Percentiles rank a stretch among this genome's conserved stretches.
phyloP scores from a whole-genome alignment of 2,329 filamentous ascomycete genomes.

The Penicillium polonicum region DNA sequence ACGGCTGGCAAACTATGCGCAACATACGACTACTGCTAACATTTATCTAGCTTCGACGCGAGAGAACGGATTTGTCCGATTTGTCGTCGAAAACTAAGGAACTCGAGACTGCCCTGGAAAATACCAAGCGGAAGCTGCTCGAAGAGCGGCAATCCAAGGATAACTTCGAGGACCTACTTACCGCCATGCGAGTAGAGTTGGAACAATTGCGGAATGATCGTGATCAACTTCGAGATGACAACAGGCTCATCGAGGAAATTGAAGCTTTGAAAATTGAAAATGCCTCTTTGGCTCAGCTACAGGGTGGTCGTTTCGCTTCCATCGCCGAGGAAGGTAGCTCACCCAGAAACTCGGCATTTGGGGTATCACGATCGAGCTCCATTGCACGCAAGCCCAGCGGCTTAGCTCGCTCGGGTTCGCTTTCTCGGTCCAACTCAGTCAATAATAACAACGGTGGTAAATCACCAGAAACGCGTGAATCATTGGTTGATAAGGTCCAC shows the following conservation, averaged over 20 bases:
- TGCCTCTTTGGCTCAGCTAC: constrained; percentile 48
- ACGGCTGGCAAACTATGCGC: constrained; percentile 24
- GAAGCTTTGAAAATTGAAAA: constrained; percentile 60
- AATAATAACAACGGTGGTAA: constrained; percentile 41
- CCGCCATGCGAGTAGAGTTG: constrained; percentile 78
- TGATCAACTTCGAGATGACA: constrained; percentile 77
- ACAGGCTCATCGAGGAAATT: constrained; percentile 79
- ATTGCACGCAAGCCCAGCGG: constrained; percentile 54
- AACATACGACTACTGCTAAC: constrained; percentile 1
- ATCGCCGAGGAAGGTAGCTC: constrained; percentile 60
- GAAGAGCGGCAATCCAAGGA: constrained; percentile 86
- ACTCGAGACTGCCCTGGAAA: constrained; percentile 76
- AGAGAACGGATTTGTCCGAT: constrained; percentile 52
- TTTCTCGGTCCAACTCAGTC: constrained; percentile 60
- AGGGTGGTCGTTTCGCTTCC: constrained; percentile 54
- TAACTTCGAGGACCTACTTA: constrained; percentile 89
- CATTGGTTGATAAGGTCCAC: constrained; percentile 75
- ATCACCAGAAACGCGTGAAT: constrained; percentile 63
- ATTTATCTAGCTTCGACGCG: constrained; percentile 44
- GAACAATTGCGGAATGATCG: constrained; percentile 81
- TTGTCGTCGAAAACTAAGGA: constrained; percentile 65
- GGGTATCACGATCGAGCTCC: constrained; percentile 66
- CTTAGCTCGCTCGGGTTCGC: constrained; percentile 45
- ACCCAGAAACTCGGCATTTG: constrained; percentile 48
- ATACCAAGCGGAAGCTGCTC: constrained; percentile 73